Evolutionary conservation across 495 filamentous ascomycete species (phyloP).

Genomic region (Podospora anserina): DNA sequence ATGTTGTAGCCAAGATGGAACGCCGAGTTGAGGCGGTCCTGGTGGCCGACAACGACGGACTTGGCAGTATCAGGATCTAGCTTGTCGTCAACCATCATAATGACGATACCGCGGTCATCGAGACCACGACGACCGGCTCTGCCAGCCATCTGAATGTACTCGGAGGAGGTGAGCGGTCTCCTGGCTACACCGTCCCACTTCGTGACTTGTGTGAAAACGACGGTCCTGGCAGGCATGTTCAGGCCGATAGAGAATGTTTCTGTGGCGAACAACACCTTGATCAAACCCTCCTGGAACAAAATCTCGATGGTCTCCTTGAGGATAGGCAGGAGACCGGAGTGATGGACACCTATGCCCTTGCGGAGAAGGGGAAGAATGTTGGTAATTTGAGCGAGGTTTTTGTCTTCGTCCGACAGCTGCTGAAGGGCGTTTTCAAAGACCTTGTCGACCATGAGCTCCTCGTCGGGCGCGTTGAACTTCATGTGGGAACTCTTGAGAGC

Average conservation of each 20-base stretch:
- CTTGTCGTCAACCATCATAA: constrained; percentile 97
- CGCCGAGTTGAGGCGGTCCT: constrained; percentile 94
- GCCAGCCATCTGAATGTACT: constrained; percentile 98
- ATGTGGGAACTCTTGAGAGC: constrained; percentile 79
- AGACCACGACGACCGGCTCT: constrained; percentile 94
- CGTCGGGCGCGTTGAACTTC: constrained; percentile 96
- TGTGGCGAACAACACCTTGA: constrained; percentile 96
- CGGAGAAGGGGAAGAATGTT: constrained; percentile 87
- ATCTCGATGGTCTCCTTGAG: constrained; percentile 99
- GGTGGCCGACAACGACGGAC: constrained; percentile 90
- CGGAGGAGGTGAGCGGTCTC: constrained; percentile 87
- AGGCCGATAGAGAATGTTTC: constrained; percentile 98
- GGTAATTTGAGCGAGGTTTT: constrained; percentile 77
- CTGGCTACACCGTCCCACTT: constrained; percentile 86
- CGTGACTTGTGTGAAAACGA: constrained; percentile 92
- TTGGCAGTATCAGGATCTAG: constrained; percentile 94
- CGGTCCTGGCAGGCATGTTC: constrained; percentile 99
- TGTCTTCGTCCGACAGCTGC: constrained; percentile 87
- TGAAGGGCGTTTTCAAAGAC: constrained; percentile 90
- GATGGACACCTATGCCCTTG: constrained; percentile 93
- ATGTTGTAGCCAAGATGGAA: constrained; percentile 99
- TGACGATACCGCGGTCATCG: constrained; percentile 96
- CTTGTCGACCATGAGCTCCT: constrained; percentile 90
- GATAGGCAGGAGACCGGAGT: constrained; percentile 92
- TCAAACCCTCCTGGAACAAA: constrained; percentile 94